Percentiles rank a stretch among this genome's conserved stretches.
Conservation (phyloP, 192 early-diverging fungal genomes). For the Spinellus fusiger region DNA sequence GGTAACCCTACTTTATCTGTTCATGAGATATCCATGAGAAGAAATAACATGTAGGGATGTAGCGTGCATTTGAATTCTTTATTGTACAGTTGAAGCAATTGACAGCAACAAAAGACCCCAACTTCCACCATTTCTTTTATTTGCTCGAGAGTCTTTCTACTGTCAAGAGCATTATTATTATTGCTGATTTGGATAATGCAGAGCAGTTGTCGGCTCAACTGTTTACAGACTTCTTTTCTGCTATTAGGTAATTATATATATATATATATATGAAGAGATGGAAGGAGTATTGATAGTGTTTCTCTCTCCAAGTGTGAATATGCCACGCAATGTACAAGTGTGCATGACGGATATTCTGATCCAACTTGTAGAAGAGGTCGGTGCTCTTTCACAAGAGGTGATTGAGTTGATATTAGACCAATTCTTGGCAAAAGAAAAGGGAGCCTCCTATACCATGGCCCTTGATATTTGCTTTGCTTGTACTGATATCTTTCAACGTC, state of each 20-base stretch:
- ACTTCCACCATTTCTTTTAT: slow-evolving; percentile 73
- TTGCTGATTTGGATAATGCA: slow-evolving; percentile 70
- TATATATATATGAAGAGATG: not conserved
- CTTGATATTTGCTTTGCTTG: slow-evolving; percentile 70
- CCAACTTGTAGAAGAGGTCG: slow-evolving; percentile 74
- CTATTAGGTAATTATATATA: not conserved
- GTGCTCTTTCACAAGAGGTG: slow-evolving; percentile 66
- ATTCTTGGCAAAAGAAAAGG: slow-evolving; percentile 65
- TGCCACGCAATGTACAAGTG: slow-evolving; percentile 72
- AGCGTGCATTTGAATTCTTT: slow-evolving; percentile 82
- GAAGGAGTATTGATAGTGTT: no score
- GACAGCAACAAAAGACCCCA: slow-evolving; percentile 47
- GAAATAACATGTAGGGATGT: not conserved
- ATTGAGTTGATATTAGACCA: slow-evolving; percentile 78
- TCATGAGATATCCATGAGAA: not conserved
- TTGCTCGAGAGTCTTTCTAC: slow-evolving; percentile 84
- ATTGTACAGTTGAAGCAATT: slow-evolving; percentile 67
- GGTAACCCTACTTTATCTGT: no score
- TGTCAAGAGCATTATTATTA: slow-evolving; percentile 76
- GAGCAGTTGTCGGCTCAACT: slow-evolving; percentile 71
- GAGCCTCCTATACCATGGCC: slow-evolving; percentile 69
- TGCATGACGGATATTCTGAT: slow-evolving; percentile 77
- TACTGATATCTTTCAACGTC: slow-evolving; percentile 81
- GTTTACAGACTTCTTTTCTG: slow-evolving; percentile 61
- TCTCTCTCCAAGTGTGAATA: slow-evolving; percentile 61